Base-by-base conservation (phyloP, 2,329 filamentous ascomycete genomes). In the Ophioceras dolichostomum region DNA sequence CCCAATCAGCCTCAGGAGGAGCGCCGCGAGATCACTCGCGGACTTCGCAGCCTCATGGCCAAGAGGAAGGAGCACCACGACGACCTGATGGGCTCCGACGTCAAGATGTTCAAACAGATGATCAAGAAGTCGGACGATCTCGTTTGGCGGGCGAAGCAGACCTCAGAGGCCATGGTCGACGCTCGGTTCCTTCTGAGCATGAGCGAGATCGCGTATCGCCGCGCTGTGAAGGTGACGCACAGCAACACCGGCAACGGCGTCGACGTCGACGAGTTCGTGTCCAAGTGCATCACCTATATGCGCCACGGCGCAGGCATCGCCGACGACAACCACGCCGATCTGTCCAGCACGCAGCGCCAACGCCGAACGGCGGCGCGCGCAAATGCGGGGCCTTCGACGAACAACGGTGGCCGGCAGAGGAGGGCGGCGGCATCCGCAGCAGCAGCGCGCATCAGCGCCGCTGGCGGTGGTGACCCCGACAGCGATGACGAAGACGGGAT, bases 281-380 rank as follows among this genome's bases (percentile, higher is more conserved):
- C 83, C 1, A 94, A 93, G 57, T 89, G 83, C 55, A 86, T 93
- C 41, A 74, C 73, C 4, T 96, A 83, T 54, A 95, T 96, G 86
- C 76, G 75, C 17, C 68, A 73, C 26, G 81, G 76, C 4, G 64
- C 70, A 7, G 70, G 69, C 10, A 70, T 73, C 18, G 59, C 60
- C 12, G 63, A 71, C 34, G 64, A 70, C 28, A 54, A 69, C 29
- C 65, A 64, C 2, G 62, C 62, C 7, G 69, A 70, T 35, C 59
- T 72, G 31, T 68, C 64, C 4, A 60, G 61, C 43, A 67, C 68
- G 13, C 65, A 70, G 47, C 57, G 66, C 34, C 57, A 64, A 42
- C 59, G 65, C 29, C 55, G 68, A 43, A 53, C 47, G 32, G 49
- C 55, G 16, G 52, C 53, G 43, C 38, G 48, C 51, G n/a, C n/a